Base-by-base conservation (phyloP, 2,329 filamentous ascomycete genomes). In the Exophiala phaeomuriformis region DNA sequence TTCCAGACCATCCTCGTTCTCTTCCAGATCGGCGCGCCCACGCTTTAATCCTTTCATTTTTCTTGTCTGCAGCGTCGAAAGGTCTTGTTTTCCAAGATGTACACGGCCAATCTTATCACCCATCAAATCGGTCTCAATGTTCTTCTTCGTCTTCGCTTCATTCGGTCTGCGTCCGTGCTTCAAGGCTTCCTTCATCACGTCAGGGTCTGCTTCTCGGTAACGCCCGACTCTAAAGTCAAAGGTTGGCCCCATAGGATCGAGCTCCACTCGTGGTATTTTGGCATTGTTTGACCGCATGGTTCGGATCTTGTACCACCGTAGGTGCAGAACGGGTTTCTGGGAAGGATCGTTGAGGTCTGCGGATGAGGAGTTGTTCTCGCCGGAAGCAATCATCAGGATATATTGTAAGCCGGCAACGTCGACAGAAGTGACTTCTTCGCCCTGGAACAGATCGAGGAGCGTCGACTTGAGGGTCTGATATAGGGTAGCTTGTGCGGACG, bases 21-120 rank as follows among this genome's bases (percentile, higher is more conserved):
- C 76, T 48, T 79, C 81, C 28, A 75, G 76, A 40, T 77, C 78
- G 58, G 83, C 83, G 51, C 88, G 81, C 60, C 79, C 83, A 61
- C 93, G 80, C 81, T 97, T 98, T 63, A 98, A 72, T 62, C 90
- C 93, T 83, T 98, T 98, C 90, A 98, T 97, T 82, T 98, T 98
- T 67, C 93, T 84, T 49, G 90, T 94, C 77, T 98, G 93, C 71
- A 98, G 72, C 64, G 86, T 81, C 67, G 77, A 78, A 55, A 98
- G 79, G 73, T 98, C 90, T 73, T 96, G 90, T 75, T 85, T 89
- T 66, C 87, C 89, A 56, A 95, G 72, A 70, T 98, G 93, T 59
- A 98, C 86, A 63, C 90, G 84, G 59, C 91, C 93, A 60, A 97
- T 79, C 84, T 97, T 97, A 73, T 98, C 93, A 68, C 93, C 93